These are phyloP conservation scores for Diaporthe longicolla DNA, from an alignment of 2,329 filamentous ascomycete species.

Conservation along the genomic window DNA sequence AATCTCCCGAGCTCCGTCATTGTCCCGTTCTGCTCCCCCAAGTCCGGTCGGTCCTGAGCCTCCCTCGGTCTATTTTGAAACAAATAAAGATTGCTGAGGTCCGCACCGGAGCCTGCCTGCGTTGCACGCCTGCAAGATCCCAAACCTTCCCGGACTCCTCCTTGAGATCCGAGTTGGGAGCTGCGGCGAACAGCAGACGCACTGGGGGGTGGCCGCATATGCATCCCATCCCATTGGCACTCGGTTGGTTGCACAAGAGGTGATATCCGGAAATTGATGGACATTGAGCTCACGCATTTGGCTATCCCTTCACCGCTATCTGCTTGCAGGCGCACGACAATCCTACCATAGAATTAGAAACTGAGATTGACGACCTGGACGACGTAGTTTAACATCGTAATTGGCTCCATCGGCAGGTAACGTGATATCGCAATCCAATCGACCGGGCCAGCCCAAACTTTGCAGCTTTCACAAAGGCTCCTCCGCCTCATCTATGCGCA, in stretches of 20 bases:
- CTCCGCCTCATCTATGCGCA: background rate
- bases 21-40: background rate
- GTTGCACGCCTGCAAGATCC: background rate
- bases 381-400: background rate
- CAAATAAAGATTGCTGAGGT: background rate
- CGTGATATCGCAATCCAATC: background rate
- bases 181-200: background rate
- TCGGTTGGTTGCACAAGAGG: background rate
- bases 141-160: background rate
- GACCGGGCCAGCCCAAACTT: background rate
- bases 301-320: background rate
- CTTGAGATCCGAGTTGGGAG: background rate
- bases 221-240: background rate
- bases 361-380: too few species aligned
- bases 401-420: background rate
- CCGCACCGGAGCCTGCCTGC: slow-evolving; percentile 4
- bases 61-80: too few species aligned
- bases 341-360: background rate
- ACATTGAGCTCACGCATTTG: background rate
- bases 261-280: background rate
- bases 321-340: background rate
- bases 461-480: background rate
- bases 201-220: background rate
- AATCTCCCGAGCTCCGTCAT: background rate
- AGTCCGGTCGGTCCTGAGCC: background rate